Evolutionary conservation across 345 rosid genomes (phyloP).

Genomic region (Excoecaria cochinchinensis): DNA sequence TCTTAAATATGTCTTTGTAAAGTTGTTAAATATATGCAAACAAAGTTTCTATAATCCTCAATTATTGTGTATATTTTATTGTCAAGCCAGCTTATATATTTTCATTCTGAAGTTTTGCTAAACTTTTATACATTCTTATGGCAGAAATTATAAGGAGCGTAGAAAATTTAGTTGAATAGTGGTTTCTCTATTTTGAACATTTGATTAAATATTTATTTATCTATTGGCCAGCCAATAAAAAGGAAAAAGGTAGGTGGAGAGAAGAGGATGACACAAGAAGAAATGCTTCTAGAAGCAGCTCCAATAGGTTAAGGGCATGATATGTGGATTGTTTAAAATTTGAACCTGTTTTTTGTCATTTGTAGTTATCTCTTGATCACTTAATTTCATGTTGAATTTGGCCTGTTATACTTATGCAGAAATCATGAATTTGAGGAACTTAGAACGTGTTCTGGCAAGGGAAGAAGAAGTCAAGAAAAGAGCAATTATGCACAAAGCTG

Average conservation of each 20-base stretch:
- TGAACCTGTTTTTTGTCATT: not conserved
- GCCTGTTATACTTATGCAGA: constrained; percentile 46
- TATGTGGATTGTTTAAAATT: not conserved
- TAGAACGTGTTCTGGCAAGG: constrained; percentile 95
- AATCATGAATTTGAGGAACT: constrained; percentile 87
- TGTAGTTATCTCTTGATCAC: not conserved
- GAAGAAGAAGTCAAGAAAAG: constrained; percentile 98
- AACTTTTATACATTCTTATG: no score
- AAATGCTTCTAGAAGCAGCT: constrained; percentile 97
- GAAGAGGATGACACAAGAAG: constrained; percentile 96
- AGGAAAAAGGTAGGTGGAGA: constrained; percentile 96
- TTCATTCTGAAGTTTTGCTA: no score
- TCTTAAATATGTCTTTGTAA: no score
- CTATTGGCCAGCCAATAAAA: constrained; percentile 53
- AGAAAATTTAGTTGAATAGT: not conserved
- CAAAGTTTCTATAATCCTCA: no score
- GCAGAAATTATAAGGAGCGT: no score
- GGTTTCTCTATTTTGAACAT: not conserved
- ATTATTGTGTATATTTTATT: no score
- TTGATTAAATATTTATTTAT: not conserved
- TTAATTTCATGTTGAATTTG: not conserved
- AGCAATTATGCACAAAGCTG: constrained; percentile 88
- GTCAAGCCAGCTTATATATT: no score
- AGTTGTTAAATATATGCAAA: no score
- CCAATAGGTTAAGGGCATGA: constrained; percentile 64